Evolutionary conservation across 164 flowering plant species (phyloP).

Genomic region (Platanus orientalis): DNA sequence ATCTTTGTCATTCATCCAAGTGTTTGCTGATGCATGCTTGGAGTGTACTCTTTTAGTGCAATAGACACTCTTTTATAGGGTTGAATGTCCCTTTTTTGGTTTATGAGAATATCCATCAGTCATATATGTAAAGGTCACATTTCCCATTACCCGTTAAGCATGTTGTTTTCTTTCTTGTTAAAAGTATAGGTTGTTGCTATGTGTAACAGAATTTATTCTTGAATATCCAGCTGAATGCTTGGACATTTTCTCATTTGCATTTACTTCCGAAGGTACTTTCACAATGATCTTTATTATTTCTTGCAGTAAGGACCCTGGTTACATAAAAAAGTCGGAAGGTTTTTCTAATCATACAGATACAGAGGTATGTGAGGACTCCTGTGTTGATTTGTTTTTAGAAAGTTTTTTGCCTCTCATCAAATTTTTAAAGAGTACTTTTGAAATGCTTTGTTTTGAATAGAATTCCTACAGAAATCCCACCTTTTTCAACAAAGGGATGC

Average conservation of each 20-base stretch:
- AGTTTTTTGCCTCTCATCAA: neutral
- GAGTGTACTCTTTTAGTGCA: too few species aligned
- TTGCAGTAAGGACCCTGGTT: slow-evolving; percentile 95
- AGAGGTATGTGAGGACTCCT: slow-evolving; percentile 42
- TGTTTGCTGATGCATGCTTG: too few species aligned
- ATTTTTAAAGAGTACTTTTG: too few species aligned
- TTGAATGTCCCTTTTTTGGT: neutral
- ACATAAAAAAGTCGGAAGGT: slow-evolving; percentile 36
- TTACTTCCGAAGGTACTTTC: neutral
- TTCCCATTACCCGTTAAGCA: neutral
- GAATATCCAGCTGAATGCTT: neutral
- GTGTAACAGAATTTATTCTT: too few species aligned
- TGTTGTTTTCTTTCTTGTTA: neutral
- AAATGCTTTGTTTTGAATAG: too few species aligned
- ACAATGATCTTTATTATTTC: slow-evolving; percentile 5
- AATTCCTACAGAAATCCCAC: too few species aligned
- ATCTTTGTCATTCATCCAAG: too few species aligned
- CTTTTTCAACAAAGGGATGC: too few species aligned
- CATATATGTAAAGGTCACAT: neutral
- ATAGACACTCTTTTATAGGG: neutral
- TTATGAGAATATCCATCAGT: neutral
- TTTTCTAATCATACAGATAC: slow-evolving; percentile 28
- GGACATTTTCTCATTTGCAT: neutral
- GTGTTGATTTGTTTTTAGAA: neutral
- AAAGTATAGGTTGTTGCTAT: too few species aligned